Base-by-base conservation (phyloP, 805 yeast species). In the Candida pseudoglaebosa region DNA sequence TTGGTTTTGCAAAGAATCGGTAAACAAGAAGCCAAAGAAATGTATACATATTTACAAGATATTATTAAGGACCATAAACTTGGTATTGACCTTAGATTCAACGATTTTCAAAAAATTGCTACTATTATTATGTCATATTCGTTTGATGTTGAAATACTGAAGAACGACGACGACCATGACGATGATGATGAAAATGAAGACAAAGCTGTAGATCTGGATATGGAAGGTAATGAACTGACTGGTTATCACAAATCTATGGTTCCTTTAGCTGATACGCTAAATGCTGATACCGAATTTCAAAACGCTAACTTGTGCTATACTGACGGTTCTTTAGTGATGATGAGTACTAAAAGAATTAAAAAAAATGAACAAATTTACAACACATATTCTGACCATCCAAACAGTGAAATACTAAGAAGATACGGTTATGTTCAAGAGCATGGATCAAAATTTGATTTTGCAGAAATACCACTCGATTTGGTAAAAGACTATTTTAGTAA, bases 351-450 rank as follows among this genome's bases (percentile, higher is more conserved):
- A 40, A 59, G 64, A 3, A 90, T 91, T 28, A 39, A 57, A 4
- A 62, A 62, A 24, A 89, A 84, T 3, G 83, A 78, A 22, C 98
- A 93, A 55, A 68, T 91, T 3, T 90, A 76, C 61, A 91, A 91
- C 61, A 83, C 88, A 0, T 91, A 93, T 57, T 95, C 96, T 1
- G 93, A 89, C 32, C 80, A 85, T 47, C 93, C 97, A 26, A 91
- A 90, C 57, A 68, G 91, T n/a, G 98, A 93, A 52, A 71, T 93
- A 22, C 66, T 93, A 39, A 75, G 99, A 52, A 74, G 95, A 41
- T 91, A 91, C 50, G 99, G 99, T 0, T 91, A 86, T 52, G 93
- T 88, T 18, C 96, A 90, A 61, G 57, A 64, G 44, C 70, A 68
- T 15, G 86, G 87, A 0, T 83, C 93, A 2, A 76, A 74, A 34